Evolutionary conservation across 805 yeast species (phyloP), one percentile per base, ranked within the genome.

Genomic region (Komagataella pseudopastoris): DNA sequence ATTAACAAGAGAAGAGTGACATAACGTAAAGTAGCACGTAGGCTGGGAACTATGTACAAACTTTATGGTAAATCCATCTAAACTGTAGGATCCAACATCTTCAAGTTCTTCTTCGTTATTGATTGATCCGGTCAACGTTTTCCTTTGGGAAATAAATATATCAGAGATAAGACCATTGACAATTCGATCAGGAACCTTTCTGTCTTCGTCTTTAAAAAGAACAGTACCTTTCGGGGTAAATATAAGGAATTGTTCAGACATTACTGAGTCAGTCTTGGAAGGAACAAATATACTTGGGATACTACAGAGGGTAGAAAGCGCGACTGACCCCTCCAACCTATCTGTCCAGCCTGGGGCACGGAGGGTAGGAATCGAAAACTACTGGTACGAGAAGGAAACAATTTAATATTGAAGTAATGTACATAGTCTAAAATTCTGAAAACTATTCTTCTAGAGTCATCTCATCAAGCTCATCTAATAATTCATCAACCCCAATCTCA

Each of bases 391-490:
- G 10, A 18, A 16, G 17, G 8, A 14, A 47, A 18, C 17, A 8
- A 20, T 47, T 20, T 46, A 47, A 44, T 46, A 14, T 22, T n/a
- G 17, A 46, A 2, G n/a, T 30, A 30, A 24, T 36, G 44, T 22
- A 51, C 36, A 36, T 49, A 48, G 36, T 17, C 6, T 30, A 30
- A 30, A 24, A 30, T 8, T 30, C n/a, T 10, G 14, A 2, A 30
- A 30, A 30, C 14, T 30, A 30, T 30, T 78, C 88, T 45, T 83
- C 89, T 65, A 90, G 73, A 24, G 87, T 87, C 95, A 90, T 84
- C 53, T 86, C 96, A 59, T 89, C 97, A 60, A 93, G 74, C 65
- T 93, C 99, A 60, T 93, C 98, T 69, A 93, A 75, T 59, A 93
- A 75, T 70, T 93, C 98, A 62, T 90, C 96, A 52, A 93, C 80